Evolutionary conservation across 352 stramenopile genomes (phyloP).

Genomic region (Pythium sp.): DNA sequence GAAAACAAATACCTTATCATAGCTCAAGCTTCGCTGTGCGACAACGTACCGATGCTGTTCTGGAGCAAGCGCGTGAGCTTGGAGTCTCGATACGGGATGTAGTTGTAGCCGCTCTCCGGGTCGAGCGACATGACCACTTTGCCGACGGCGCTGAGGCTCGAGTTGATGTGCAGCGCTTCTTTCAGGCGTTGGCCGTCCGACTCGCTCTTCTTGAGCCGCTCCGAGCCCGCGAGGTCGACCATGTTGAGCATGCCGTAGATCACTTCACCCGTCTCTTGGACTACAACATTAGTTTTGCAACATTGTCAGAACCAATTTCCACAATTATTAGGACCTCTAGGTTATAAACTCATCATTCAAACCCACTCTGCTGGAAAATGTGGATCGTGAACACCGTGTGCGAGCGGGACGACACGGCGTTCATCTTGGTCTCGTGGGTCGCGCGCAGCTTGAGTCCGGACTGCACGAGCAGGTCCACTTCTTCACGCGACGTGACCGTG

Average conservation of each 20-base stretch:
- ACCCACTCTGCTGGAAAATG: constrained; percentile 77
- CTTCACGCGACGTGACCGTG: constrained; percentile 82
- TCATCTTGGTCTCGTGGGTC: constrained; percentile 93
- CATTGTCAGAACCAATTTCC: background rate
- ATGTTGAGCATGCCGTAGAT: constrained; percentile 87
- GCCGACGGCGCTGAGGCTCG: constrained; percentile 75
- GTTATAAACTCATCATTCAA: background rate
- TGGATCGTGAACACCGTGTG: constrained; percentile 89
- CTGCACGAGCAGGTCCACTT: constrained; percentile 85
- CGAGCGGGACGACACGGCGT: constrained; percentile 85
- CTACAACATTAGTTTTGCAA: constrained; percentile 18
- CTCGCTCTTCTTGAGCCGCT: constrained; percentile 86
- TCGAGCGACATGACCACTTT: constrained; percentile 88
- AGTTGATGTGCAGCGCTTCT: constrained; percentile 86
- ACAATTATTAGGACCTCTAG: background rate
- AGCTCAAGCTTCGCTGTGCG: background rate
- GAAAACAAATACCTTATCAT: background rate
- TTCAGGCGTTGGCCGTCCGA: constrained; percentile 83
- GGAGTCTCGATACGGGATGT: constrained; percentile 84
- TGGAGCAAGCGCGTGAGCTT: constrained; percentile 83
- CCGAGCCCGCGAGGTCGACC: constrained; percentile 80
- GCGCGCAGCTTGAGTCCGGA: constrained; percentile 84
- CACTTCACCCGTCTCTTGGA: constrained; percentile 65
- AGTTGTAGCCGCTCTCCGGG: constrained; percentile 85
- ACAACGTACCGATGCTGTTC: constrained; percentile 70